Evolutionary conservation across 2,329 filamentous ascomycete species (phyloP), one percentile per base, ranked within the genome.

Genomic region (Trichoderma lentiforme): DNA sequence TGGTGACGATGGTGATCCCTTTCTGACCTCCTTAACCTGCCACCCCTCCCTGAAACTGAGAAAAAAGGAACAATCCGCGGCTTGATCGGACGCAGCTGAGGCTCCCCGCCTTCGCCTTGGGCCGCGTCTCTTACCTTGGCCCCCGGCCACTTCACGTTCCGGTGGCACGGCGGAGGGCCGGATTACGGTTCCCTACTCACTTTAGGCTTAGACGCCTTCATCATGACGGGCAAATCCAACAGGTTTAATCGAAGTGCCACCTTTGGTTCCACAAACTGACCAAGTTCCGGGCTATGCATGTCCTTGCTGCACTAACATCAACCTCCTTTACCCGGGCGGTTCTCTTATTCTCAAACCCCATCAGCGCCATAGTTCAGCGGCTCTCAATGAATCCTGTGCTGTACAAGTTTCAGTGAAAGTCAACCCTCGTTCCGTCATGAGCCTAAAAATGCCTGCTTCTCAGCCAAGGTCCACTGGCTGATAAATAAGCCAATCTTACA

Each of bases 131-230:
- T 60, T 32, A 14, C 28, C 47, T 64, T 32, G 28, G 58, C 26
- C 62, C 70, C 70, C 70, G 70, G 70, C 43, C 70, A 36, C 28
- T 60, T 57, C 26, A 34, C 70, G 56, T 67, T 71, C 70, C 63
- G 63, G 70, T 62, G 63, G 63, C 70, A 71, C 70, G 70, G 63
- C 70, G 62, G 63, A 71, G 70, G 53, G 70, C 63, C 70, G 70
- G 63, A 67, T 71, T 60, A 30, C 60, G 57, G 70, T 39, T 65
- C 63, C 62, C 70, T 71, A 39, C 62, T 71, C 62, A 21, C 63
- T 53, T 71, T 71, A 56, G 70, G 70, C 63, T 43, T 71, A 71
- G 70, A 39, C 39, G 62, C 62, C 28, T 43, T 58, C 58, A 34
- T 58, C 58, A 34, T 63, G 67, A 64, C 61, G 58, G 67, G 47